Conservation (phyloP, 2,329 filamentous ascomycete species). For the Paecilomyces niveus region DNA sequence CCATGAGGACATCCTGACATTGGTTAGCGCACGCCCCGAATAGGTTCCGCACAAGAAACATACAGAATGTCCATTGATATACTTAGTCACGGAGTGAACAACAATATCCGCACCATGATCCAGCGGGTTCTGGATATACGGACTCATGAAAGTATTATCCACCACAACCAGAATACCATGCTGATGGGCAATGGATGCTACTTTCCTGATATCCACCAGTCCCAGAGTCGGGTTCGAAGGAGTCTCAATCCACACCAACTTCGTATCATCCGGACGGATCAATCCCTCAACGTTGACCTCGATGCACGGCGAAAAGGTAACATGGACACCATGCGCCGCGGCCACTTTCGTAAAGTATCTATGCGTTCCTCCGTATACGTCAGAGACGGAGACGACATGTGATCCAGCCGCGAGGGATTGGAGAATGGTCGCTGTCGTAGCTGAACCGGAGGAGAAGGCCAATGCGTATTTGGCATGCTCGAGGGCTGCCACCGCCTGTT, state of each 20-base stretch:
- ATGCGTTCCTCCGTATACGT: constrained; percentile 97
- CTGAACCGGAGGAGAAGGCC: constrained; percentile 89
- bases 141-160: constrained; percentile 96
- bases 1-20: constrained; percentile 82
- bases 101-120: constrained; percentile 95
- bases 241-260: constrained; percentile 93
- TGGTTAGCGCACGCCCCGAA: background rate
- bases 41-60: constrained; percentile 9
- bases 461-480: constrained; percentile 90
- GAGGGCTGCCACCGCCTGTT: constrained; percentile 80
- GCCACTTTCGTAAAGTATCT: constrained; percentile 98
- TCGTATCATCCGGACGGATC: constrained; percentile 75
- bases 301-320: constrained; percentile 90
- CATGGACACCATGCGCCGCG: constrained; percentile 83
- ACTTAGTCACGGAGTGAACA: constrained; percentile 95
- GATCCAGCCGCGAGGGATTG: constrained; percentile 86
- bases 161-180: constrained; percentile 94
- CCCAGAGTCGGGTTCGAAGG: constrained; percentile 92
- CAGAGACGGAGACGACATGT: constrained; percentile 92
- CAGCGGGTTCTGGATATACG: constrained; percentile 94
- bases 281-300: constrained; percentile 79
- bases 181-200: constrained; percentile 74
- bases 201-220: constrained; percentile 84
- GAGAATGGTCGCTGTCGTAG: constrained; percentile 85
- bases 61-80: constrained; percentile 88